Evolutionary conservation across 257 asterid species (phyloP), one percentile per base, ranked within the genome.

Genomic region (Lithospermum erythrorhizon): DNA sequence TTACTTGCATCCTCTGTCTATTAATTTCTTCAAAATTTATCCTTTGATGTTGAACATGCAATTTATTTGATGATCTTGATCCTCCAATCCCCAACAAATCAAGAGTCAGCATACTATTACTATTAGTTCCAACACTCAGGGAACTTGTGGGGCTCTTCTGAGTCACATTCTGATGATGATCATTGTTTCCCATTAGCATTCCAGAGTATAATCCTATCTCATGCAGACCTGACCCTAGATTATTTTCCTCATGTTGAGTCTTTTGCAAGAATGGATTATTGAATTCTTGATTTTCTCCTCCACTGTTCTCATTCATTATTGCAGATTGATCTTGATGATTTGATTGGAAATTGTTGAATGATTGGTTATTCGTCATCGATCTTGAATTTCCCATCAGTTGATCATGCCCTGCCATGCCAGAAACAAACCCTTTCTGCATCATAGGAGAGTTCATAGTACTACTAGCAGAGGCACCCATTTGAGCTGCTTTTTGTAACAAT

Each of bases 11-110:
- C 21, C 78, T 68, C 72, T 67, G 77, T 21, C 68, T 74, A 58
- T 68, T 62, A 60, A 70, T 64, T 15, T 58, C 68, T 61, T 80
- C 78, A 71, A 77, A 53, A 23, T 74, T 79, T 70, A 70, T 4
- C 23, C 78, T 59, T 30, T 29, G 65, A 7, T 64, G 66, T n/a
- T 61, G 71, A 15, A 67, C 82, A 22, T 75, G 87, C 48, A 74
- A 10, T 64, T 66, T 73, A 57, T 57, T 77, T 22, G 54, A 80
- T 3, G 82, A 66, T 68, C 86, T 67, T 4, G 94, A 70, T 59
- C 90, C 93, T 29, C 95, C 95, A 0, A 84, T 77, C 23, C 95
- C 97, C 73, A 89, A 60, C 85, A 89, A 87, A 78, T 89, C 97
- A 1, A 89, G 94, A 16, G 95, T 87, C 75, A 77, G 74, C 71